Conservation (phyloP, 139 green algal species). For the Pseudopediastrum boryanum region DNA sequence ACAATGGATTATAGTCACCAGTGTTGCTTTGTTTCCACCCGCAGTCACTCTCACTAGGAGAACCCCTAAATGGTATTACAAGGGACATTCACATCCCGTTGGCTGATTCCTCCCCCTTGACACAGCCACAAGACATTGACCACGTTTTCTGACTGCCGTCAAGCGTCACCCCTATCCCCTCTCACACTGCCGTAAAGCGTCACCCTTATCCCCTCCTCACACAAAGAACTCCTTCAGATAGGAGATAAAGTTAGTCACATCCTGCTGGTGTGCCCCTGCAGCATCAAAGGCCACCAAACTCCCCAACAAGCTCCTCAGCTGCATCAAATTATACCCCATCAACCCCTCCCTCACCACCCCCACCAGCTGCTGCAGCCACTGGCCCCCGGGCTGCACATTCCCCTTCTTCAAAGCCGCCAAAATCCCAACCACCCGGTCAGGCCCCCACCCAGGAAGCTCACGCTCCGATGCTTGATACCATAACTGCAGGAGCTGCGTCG, state of each 20-base stretch:
- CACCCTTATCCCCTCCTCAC: no score
- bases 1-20: no score
- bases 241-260: conserved; percentile 8
- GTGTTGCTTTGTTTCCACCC: no score
- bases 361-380: conserved; percentile 18
- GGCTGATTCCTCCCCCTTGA: no score
- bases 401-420: conserved; percentile 4
- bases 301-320: conserved; percentile 12
- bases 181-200: no score
- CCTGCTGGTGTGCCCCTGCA: background rate
- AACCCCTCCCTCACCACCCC: background rate
- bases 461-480: conserved; percentile 17
- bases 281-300: conserved; percentile 13
- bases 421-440: conserved; percentile 8
- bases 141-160: no score
- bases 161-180: no score
- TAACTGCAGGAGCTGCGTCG: conserved; percentile 13
- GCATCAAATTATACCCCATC: conserved; percentile 9
- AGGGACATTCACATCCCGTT: no score
- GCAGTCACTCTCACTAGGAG: no score
- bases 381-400: conserved; percentile 2
- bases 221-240: conserved; percentile 36
- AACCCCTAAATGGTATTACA: no score
- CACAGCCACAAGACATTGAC: no score
- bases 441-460: background rate